Percentiles rank a stretch among this genome's conserved stretches.
These are phyloP conservation scores for Citrus glauca DNA, from an alignment of 345 rosid species.

Conservation along the genomic window DNA sequence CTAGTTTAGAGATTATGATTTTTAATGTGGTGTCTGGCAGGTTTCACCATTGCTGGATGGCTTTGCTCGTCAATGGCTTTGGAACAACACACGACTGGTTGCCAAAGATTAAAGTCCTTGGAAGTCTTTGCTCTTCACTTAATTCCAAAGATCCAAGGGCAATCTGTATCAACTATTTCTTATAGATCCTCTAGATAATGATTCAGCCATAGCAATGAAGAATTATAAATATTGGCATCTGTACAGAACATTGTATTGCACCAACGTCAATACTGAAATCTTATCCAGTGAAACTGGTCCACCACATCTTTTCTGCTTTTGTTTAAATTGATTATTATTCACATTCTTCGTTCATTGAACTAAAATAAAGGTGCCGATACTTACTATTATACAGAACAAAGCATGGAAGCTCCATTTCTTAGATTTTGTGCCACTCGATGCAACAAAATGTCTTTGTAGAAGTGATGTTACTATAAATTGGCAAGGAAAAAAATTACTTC, in stretches of 20 bases:
- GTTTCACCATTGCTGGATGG: conserved; percentile 85
- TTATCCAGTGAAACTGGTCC: not conserved
- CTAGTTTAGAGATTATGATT: not conserved
- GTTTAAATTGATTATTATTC: not conserved
- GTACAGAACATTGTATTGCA: not conserved
- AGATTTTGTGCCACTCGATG: no score
- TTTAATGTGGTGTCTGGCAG: conserved; percentile 31
- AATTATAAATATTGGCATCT: not conserved
- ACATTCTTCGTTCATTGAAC: no score
- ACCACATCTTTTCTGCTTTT: not conserved
- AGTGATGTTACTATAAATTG: no score
- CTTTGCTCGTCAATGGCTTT: conserved; percentile 70
- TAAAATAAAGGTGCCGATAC: no score
- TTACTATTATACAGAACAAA: no score
- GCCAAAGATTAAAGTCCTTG: conserved; percentile 29
- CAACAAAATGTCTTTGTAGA: no score
- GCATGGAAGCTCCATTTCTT: not conserved
- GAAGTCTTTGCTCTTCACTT: not conserved
- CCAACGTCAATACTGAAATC: not conserved
- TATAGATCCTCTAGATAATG: no score
- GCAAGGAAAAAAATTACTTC: no score
- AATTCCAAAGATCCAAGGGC: not conserved
- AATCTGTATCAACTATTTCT: no score
- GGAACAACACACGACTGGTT: conserved; percentile 72
- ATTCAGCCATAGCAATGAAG: not conserved